phyloP scores from a whole-genome alignment of 2,329 filamentous ascomycete genomes.

The Zymoseptoria tritici region DNA sequence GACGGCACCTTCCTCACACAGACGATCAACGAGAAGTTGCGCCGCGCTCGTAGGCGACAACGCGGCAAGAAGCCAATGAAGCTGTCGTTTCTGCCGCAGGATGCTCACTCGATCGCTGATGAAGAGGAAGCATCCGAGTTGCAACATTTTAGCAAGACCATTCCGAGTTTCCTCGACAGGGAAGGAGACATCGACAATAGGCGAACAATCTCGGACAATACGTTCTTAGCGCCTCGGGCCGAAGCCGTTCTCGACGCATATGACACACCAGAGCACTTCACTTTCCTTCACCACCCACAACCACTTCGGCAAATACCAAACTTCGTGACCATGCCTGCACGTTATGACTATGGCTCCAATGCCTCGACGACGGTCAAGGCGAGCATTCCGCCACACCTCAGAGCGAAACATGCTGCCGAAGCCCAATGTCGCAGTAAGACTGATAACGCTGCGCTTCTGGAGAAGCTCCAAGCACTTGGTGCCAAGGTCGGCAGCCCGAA shows the following conservation, averaged over 20 bases:
- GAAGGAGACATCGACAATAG: neutral
- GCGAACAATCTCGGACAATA: no score
- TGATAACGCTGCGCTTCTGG: constrained; percentile 1
- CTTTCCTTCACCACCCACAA: neutral
- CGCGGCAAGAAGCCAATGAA: neutral
- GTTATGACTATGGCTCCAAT: neutral
- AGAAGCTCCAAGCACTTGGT: constrained; percentile 13
- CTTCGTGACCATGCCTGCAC: neutral
- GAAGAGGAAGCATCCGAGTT: neutral
- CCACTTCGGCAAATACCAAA: neutral
- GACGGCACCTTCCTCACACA: constrained; percentile 11
- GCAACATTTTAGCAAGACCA: neutral
- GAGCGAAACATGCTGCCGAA: neutral
- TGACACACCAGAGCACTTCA: neutral
- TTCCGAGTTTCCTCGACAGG: neutral
- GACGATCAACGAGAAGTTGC: neutral
- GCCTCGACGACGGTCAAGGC: neutral
- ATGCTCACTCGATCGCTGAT: neutral
- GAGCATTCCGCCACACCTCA: constrained; percentile 1
- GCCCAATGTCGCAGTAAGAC: neutral
- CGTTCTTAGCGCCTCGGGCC: neutral
- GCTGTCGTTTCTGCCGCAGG: neutral
- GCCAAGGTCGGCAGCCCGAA: constrained; percentile 13
- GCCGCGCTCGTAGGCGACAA: neutral
- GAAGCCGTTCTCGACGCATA: neutral